phyloP scores from a whole-genome alignment of 106 monocot genomes.

The Gastrodia elata region DNA sequence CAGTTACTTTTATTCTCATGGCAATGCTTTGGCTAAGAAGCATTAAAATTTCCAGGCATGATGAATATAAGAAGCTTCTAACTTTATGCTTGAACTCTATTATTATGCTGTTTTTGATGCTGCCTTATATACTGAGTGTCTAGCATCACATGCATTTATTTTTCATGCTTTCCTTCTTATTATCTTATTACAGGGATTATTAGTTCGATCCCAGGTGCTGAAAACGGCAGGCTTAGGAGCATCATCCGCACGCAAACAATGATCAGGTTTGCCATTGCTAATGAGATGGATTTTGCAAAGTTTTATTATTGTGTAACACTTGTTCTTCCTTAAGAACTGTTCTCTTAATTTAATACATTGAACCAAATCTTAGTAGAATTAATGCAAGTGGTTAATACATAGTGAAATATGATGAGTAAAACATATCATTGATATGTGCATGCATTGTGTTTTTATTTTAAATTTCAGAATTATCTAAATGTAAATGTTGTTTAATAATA shows the following conservation, averaged over 20 bases:
- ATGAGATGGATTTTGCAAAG: neutral
- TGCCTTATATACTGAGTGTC: neutral
- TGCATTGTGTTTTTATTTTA: too few relatives aligned
- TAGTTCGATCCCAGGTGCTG: neutral
- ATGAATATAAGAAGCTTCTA: neutral
- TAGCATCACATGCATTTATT: neutral
- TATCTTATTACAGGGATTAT: conserved; percentile 4
- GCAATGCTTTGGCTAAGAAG: conserved; percentile 83
- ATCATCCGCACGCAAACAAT: neutral
- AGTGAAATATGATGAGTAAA: too few relatives aligned
- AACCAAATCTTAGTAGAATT: too few relatives aligned
- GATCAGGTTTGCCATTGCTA: neutral
- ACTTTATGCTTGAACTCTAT: neutral
- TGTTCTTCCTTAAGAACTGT: neutral
- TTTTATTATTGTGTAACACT: neutral
- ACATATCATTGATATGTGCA: too few relatives aligned
- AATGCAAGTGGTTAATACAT: too few relatives aligned
- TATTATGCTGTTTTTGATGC: neutral
- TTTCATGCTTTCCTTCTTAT: neutral
- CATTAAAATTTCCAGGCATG: conserved; percentile 71
- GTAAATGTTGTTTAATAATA: too few relatives aligned
- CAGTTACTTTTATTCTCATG: conserved; percentile 52
- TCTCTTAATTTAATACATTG: neutral
- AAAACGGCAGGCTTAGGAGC: neutral
- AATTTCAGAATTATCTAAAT: too few relatives aligned